Evolutionary conservation across 495 filamentous ascomycete genomes (phyloP).

Genomic region (Immersiella caudata): DNA sequence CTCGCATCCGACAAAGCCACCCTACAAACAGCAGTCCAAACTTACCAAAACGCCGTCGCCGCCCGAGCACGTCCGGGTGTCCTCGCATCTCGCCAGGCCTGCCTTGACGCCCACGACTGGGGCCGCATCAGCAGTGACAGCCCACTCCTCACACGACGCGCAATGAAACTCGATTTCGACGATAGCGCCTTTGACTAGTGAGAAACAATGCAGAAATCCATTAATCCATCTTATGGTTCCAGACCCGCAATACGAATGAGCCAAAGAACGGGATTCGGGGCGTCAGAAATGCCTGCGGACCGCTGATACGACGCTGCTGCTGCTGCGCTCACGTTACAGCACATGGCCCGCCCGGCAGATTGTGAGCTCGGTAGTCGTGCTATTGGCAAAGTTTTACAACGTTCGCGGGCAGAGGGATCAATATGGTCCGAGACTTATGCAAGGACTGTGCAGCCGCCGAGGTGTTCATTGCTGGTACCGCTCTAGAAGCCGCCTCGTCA

Average conservation of each 20-base stretch:
- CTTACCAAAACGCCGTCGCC: conserved; percentile 58
- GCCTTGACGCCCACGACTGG: conserved; percentile 66
- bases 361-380: neutral
- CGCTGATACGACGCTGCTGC: too few relatives aligned
- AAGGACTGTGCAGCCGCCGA: neutral
- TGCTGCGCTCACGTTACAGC: neutral
- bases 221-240: neutral
- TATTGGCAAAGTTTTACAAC: neutral
- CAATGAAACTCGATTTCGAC: conserved; percentile 35
- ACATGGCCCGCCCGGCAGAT: neutral
- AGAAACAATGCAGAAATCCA: neutral
- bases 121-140: conserved; percentile 36
- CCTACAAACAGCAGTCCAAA: conserved; percentile 41
- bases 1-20: neutral
- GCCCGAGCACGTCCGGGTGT: conserved; percentile 54
- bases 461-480: neutral
- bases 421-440: conserved; percentile 4
- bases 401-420: neutral
- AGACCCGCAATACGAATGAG: neutral
- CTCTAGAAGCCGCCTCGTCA: neutral
- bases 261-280: too few relatives aligned
- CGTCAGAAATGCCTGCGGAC: too few relatives aligned
- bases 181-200: conserved; percentile 23
- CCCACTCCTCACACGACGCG: conserved; percentile 39
- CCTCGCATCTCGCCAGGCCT: conserved; percentile 60